Evolutionary conservation across 176 grass and related monocot species (phyloP), one percentile per base, ranked within the genome.

Genomic region (Zoysia pacifica): DNA sequence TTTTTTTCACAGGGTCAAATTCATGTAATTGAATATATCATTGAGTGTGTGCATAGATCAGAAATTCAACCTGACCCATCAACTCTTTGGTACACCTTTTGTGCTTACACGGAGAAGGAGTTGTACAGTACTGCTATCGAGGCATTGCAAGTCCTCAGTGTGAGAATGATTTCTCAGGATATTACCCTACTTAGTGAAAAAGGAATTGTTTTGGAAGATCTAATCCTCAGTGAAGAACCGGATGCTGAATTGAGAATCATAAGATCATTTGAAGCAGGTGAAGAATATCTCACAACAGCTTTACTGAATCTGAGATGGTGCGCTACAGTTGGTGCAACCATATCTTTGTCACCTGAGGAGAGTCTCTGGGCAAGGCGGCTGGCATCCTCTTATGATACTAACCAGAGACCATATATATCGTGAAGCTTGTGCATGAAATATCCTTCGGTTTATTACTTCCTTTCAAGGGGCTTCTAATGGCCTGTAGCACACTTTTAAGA

Each of bases 221-320:
- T 97, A 74, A 84, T 97, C 62, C 78, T 88, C 67, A 83, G 77
- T 58, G 95, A 94, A 90, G 95, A 93, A n/a, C 77, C 74, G 61
- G 82, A 90, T 62, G 75, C 84, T 45, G 92, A 98, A 81, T 53
- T 65, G 43, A 81, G 84, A 65, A 91, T 98, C 63, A 76, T 93
- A 18, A 81, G 81, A 52, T 70, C 48, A 69, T 89, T 94, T 72
- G 55, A 78, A 80, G 67, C 80, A 66, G 84, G 54, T 11, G 55
- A 90, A 78, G 89, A 93, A 45, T 81, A 81, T 89, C 81, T 91
- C 19, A 56, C 75, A 6, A 83, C 79, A 13, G 92, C 90, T 77
- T 82, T 98, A 39, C 53, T 94, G 56, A 94, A 98, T 64, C 81
- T 98, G 65, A 93, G 92, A 81, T 93, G 90, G 87, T 94, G 92